Base-by-base conservation (phyloP, 2,329 filamentous ascomycete species). In the Penicillium rolfsii region DNA sequence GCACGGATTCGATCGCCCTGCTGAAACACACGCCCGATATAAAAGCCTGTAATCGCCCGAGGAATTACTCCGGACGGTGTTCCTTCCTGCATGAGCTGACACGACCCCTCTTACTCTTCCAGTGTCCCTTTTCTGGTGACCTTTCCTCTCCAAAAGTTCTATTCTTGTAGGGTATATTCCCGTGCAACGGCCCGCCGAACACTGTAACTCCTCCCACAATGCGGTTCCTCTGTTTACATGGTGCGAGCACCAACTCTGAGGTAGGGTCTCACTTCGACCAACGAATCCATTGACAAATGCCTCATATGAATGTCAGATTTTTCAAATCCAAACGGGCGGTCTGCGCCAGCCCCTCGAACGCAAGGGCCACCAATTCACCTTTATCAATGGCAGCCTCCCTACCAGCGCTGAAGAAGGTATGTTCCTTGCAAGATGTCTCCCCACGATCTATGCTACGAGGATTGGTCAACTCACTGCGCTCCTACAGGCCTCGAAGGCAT, bases 151-250 rank as follows among this genome's bases (percentile, higher is more conserved):
- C 5, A 11, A 5, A 5, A 3, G 3, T 24, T 43, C 5, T 22
- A 28, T 26, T n/a, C n/a, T 28, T 30, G 16, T 28, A 16, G 46
- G 8, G 40, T 30, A 40, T 41, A n/a, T 12, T 26, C 33, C 48
- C n/a, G 26, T 43, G 16, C n/a, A 30, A 28, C 45, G 12, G 16
- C 22, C 30, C 40, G 33, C 40, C 11, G 24, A 19, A 30, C 12
- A 28, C 40, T 19, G 24, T 19, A 35, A 22, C 19, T 28, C 33
- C 38, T 43, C 33, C 38, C 55, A 68, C 19, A 19, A 75, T 75
- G 73, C 69, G 68, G 8, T 74, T 74, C 40, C 67, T 75, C 33
- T 75, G 73, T 68, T 61, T 75, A 16, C 73, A 75, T 50, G 72
- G 72, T 43, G 68, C 67, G 3, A 68, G 71, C 50, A 74, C 73